Base-by-base conservation (phyloP, 2,329 filamentous ascomycete genomes). In the Sclerotinia trifoliorum region DNA sequence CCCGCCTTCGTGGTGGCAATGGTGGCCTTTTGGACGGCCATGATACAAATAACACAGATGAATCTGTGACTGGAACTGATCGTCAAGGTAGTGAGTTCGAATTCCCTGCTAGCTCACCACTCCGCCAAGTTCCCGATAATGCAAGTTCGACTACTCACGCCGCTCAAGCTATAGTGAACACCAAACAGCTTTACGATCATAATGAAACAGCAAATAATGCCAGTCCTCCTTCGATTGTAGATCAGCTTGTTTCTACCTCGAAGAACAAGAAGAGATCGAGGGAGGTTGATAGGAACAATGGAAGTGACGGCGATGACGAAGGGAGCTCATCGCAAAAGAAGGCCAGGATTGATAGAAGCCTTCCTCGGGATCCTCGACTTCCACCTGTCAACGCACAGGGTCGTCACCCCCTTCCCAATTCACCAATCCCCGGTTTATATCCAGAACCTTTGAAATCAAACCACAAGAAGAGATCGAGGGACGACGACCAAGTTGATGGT, bases 221-320 rank as follows among this genome's bases (percentile, higher is more conserved):
- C 29, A 46, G 21, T 19, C 1, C 15, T 5, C n/a, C 0, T 17
- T 0, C 4, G 4, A 24, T 35, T 0, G 8, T n/a, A 1, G 8
- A 32, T 19, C 21, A 26, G 10, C 2, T 13, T 24, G 15, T 29
- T 7, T 39, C 29, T 39, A 2, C 7, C 15, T 24, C 44, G 10
- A 15, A 29, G 2, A 24, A 35, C 1, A 10, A 13, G 19, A n/a
- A 26, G 7, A 24, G 21, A 39, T 51, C 21, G 0, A 62, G 11
- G 4, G 4, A 49, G 15, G 15, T 35, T 26, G 13, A 24, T 24
- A 13, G n/a, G 15, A n/a, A 26, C 1, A 19, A 39, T 51, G 19
- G 19, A 6, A 21, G 15, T 21, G 26, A 19, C 3, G 15, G 26
- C 17, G 44, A 49, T 17, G 3, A 49, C 8, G 58, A 49, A 32